Evolutionary conservation across 441 rosid species (phyloP).

Genomic region (Brassica balearica): DNA sequence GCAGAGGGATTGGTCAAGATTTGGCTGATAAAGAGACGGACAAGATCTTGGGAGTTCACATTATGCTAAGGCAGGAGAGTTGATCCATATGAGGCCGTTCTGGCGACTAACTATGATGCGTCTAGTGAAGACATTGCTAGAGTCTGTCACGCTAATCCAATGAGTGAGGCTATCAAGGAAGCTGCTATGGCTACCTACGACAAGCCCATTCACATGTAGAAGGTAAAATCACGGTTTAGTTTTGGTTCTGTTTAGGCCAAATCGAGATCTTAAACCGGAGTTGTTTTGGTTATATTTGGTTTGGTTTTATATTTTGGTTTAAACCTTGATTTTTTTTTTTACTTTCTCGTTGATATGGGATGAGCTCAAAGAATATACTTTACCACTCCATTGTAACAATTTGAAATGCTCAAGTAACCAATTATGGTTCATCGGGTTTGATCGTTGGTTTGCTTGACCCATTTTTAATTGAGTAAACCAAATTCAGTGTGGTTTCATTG

Average conservation of each 20-base stretch:
- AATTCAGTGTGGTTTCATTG: neutral
- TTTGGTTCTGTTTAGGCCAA: conserved; percentile 11
- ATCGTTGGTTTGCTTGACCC: conserved; percentile 16
- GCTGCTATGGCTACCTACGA: conserved; percentile 99
- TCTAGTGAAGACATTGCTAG: conserved; percentile 95
- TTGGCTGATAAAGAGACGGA: conserved; percentile 94
- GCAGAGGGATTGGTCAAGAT: conserved; percentile 90
- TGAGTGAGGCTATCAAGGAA: conserved; percentile 99
- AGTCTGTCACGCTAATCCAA: conserved; percentile 97
- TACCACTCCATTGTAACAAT: conserved; percentile 39
- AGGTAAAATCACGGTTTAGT: conserved; percentile 27
- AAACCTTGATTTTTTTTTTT: conserved; percentile 12
- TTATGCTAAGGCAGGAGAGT: conserved; percentile 96
- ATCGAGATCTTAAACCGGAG: conserved; percentile 22
- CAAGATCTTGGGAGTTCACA: conserved; percentile 95
- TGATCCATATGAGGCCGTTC: conserved; percentile 93
- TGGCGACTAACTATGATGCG: conserved; percentile 89
- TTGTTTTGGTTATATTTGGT: conserved; percentile 14
- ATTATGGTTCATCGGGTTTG: conserved; percentile 15
- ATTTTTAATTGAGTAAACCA: conserved; percentile 8
- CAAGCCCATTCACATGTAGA: conserved; percentile 93
- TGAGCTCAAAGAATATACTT: conserved; percentile 31
- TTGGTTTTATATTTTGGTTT: conserved; percentile 19
- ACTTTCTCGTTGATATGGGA: conserved; percentile 30
- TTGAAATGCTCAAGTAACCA: conserved; percentile 19